phyloP scores from a whole-genome alignment of 352 stramenopile genomes.

The Peronospora belbahrii region DNA sequence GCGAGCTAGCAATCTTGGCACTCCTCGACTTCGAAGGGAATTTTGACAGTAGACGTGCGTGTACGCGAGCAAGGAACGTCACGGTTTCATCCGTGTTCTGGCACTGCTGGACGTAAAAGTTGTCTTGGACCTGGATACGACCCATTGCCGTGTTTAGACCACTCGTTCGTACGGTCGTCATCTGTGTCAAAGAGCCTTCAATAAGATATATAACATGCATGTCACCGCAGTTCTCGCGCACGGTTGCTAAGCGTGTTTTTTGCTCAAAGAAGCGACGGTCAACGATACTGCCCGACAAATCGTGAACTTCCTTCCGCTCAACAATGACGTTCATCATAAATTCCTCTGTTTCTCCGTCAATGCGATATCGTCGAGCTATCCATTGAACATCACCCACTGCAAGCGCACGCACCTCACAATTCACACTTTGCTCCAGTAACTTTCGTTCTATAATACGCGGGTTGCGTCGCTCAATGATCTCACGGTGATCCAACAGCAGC shows the following conservation, averaged over 20 bases:
- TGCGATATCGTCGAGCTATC: slow-evolving; percentile 50
- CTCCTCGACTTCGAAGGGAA: slow-evolving; percentile 27
- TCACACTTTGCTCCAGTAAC: slow-evolving; percentile 64
- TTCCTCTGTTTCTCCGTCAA: slow-evolving; percentile 30
- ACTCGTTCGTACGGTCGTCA: slow-evolving; percentile 51
- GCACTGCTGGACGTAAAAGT: slow-evolving; percentile 78
- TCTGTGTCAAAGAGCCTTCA: slow-evolving; percentile 67
- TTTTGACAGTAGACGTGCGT: slow-evolving; percentile 49
- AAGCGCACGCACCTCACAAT: slow-evolving; percentile 71
- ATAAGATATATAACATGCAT: slow-evolving; percentile 81
- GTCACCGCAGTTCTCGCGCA: slow-evolving; percentile 42
- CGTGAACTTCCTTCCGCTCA: slow-evolving; percentile 73
- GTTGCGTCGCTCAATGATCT: slow-evolving; percentile 67
- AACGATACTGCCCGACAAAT: slow-evolving; percentile 78
- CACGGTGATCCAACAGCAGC: slow-evolving; percentile 75
- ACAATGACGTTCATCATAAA: slow-evolving; percentile 82
- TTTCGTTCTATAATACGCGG: slow-evolving; percentile 72
- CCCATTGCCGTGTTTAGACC: slow-evolving; percentile 67
- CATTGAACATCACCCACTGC: slow-evolving; percentile 77
- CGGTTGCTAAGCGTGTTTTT: slow-evolving; percentile 50
- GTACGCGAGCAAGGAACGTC: slow-evolving; percentile 55
- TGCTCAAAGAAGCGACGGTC: slow-evolving; percentile 77
- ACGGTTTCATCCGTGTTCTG: slow-evolving; percentile 75
- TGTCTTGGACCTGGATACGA: slow-evolving; percentile 71
- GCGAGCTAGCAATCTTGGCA: slow-evolving; percentile 3